phyloP scores from a whole-genome alignment of 179 eudicot genomes.

The Spergularia azorica region DNA sequence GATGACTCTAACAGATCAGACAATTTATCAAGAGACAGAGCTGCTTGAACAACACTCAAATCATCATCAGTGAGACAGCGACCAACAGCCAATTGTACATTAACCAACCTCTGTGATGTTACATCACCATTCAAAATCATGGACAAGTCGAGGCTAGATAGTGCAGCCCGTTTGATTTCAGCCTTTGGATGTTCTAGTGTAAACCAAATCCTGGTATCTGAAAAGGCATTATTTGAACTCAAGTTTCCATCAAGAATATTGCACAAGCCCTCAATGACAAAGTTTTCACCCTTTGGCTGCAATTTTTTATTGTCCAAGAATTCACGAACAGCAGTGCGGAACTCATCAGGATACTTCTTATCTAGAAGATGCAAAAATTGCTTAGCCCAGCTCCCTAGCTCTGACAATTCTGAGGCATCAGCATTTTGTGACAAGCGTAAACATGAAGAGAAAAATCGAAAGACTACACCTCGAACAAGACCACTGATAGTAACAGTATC shows the following conservation, averaged over 20 bases:
- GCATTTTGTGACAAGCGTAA: slow-evolving; percentile 47
- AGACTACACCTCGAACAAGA: slow-evolving; percentile 46
- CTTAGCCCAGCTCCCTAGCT: slow-evolving; percentile 59
- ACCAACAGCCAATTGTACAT: slow-evolving; percentile 62
- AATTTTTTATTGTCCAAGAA: slow-evolving; percentile 60
- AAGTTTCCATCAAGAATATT: slow-evolving; percentile 61
- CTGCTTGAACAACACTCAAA: slow-evolving; percentile 71
- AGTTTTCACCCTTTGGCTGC: slow-evolving; percentile 52
- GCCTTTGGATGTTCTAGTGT: slow-evolving; percentile 90
- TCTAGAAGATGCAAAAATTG: slow-evolving; percentile 51
- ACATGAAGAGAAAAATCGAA: slow-evolving; percentile 58
- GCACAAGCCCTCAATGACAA: slow-evolving; percentile 55
- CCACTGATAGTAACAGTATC: slow-evolving; percentile 55
- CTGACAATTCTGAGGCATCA: slow-evolving; percentile 36
- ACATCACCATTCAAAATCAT: slow-evolving; percentile 42
- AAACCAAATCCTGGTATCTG: slow-evolving; percentile 78
- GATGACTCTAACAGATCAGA: slow-evolving; percentile 44
- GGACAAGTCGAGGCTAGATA: slow-evolving; percentile 57
- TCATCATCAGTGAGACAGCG: slow-evolving; percentile 77
- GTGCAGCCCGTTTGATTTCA: slow-evolving; percentile 63
- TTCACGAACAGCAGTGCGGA: slow-evolving; percentile 57
- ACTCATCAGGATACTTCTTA: slow-evolving; percentile 60
- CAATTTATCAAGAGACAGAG: slow-evolving; percentile 58
- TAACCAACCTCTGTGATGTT: slow-evolving; percentile 54
- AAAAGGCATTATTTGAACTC: slow-evolving; percentile 42